These are phyloP conservation scores for Polychytrium aggregatum DNA, from an alignment of 192 early-diverging fungal genomes.

Conservation along the genomic window DNA sequence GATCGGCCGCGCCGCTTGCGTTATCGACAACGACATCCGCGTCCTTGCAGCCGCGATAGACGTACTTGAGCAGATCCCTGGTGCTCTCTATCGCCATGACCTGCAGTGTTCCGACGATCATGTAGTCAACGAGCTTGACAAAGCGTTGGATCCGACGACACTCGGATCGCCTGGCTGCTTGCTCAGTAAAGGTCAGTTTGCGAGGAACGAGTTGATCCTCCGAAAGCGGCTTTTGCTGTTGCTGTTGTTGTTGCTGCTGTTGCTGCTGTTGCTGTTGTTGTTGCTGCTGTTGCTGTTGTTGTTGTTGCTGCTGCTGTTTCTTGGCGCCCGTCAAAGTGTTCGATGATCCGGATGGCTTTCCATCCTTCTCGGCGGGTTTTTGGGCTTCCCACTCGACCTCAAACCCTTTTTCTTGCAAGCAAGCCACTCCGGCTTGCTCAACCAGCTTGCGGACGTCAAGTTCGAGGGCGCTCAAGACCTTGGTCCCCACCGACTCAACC, in stretches of 20 bases:
- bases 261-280: background rate
- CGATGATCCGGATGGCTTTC: too few species aligned
- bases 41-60: conserved; percentile 35
- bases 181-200: conserved; percentile 44
- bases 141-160: conserved; percentile 42
- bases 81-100: conserved; percentile 31
- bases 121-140: conserved; percentile 48
- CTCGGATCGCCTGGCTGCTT: conserved; percentile 42
- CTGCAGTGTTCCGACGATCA: conserved; percentile 40
- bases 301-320: background rate
- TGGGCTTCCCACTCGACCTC: conserved; percentile 14
- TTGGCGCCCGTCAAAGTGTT: background rate
- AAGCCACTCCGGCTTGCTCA: conserved; percentile 25
- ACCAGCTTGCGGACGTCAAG: conserved; percentile 19
- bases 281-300: background rate
- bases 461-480: conserved; percentile 29
- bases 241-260: background rate
- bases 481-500: conserved; percentile 18
- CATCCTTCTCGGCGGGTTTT: background rate
- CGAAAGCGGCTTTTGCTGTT: conserved; percentile 2
- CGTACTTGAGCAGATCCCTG: conserved; percentile 23
- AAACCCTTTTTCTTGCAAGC: conserved; percentile 38
- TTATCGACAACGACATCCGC: conserved; percentile 37
- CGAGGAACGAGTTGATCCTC: background rate
- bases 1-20: background rate